Conservation (phyloP, 1,139 yeast genomes). For the Trichomonascaceae sp. region DNA sequence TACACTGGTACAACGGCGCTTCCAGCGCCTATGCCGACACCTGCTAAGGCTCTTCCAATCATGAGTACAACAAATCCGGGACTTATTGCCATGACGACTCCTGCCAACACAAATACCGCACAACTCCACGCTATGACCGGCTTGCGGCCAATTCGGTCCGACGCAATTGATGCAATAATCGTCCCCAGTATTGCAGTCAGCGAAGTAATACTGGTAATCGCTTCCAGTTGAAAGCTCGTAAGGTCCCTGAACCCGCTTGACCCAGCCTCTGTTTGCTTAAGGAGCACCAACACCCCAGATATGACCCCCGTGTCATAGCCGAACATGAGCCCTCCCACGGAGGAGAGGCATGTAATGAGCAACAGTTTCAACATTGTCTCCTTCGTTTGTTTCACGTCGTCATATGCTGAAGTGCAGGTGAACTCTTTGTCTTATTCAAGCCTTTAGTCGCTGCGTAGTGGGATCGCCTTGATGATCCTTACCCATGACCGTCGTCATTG, state of each 20-base stretch:
- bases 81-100: constrained; percentile 28
- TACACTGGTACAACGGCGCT: constrained; percentile 33
- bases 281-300: constrained; percentile 21
- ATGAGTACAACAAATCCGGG: constrained; percentile 19
- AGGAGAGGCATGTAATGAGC: constrained; percentile 11
- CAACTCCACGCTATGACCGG: constrained; percentile 27
- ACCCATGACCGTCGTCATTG: no score
- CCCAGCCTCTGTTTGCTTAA: no score
- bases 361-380: constrained; percentile 1
- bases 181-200: constrained; percentile 34
- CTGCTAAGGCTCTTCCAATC: constrained; percentile 29
- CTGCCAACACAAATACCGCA: constrained; percentile 26
- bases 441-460: background rate
- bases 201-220: constrained; percentile 32
- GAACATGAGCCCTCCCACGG: constrained; percentile 16
- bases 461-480: no score
- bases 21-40: constrained; percentile 32
- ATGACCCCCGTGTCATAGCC: constrained; percentile 17
- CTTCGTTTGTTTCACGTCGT: background rate
- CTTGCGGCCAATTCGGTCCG: constrained; percentile 27
- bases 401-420: background rate
- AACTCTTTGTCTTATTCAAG: background rate
- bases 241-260: no score
- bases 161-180: constrained; percentile 21
- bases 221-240: constrained; percentile 25